Conservation (phyloP, 148 eudicot species). For the Heliamphora exappendiculata region DNA sequence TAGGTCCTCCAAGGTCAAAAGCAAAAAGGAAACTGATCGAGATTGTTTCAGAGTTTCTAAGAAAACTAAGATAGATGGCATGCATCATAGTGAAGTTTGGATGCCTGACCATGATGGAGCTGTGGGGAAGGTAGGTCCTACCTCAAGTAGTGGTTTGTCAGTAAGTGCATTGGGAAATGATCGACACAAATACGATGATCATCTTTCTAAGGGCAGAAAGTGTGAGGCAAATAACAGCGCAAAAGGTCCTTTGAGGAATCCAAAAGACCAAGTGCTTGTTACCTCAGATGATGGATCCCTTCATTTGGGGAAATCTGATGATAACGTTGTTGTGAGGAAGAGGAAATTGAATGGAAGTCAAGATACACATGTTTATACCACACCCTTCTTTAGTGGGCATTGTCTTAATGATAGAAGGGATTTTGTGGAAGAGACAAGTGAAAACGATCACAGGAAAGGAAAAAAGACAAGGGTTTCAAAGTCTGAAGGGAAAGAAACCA, state of each 20-base stretch:
- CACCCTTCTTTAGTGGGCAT: constrained; percentile 10
- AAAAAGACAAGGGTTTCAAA: constrained; percentile 60
- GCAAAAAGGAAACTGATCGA: constrained; percentile 43
- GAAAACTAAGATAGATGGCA: constrained; percentile 41
- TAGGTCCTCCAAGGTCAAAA: constrained; percentile 39
- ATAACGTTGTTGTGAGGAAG: constrained; percentile 40
- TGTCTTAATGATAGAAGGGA: constrained; percentile 14
- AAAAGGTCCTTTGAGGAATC: constrained; percentile 17
- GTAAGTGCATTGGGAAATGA: constrained; percentile 32
- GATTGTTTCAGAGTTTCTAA: constrained; percentile 53
- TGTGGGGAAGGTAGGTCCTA: constrained; percentile 33
- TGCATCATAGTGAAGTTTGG: constrained; percentile 30
- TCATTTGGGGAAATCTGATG: constrained; percentile 27
- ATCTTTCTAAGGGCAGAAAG: constrained; percentile 35
- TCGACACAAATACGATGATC: constrained; percentile 26
- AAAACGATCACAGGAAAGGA: constrained; percentile 40
- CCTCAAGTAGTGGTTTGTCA: constrained; percentile 35
- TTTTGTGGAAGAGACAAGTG: constrained; percentile 32
- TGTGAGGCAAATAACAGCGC: constrained; percentile 22
- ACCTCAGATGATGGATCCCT: constrained; percentile 27
- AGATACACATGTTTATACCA: constrained; percentile 20
- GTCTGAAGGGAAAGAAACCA: constrained; percentile 51
- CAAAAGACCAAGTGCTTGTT: constrained; percentile 22
- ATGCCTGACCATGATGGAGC: constrained; percentile 31
- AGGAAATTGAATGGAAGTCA: constrained; percentile 44